phyloP scores from a whole-genome alignment of 495 filamentous ascomycete genomes.

The Neurospora sp. region DNA sequence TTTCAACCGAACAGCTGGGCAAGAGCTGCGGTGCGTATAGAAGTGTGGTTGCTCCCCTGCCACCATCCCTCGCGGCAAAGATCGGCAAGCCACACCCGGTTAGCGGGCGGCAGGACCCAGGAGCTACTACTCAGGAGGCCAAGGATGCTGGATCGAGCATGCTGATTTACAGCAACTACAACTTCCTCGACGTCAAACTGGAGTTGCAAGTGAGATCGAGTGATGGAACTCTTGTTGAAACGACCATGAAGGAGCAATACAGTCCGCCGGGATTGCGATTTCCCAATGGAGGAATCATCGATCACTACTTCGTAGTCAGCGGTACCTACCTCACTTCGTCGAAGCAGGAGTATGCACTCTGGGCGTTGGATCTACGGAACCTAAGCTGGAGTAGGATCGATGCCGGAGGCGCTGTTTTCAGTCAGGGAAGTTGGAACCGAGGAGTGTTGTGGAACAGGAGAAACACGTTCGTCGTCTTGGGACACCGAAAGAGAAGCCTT shows the following conservation, averaged over 20 bases:
- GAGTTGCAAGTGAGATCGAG: conserved; percentile 80
- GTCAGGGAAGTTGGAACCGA: conserved; percentile 93
- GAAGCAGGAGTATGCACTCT: conserved; percentile 96
- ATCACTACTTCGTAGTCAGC: conserved; percentile 91
- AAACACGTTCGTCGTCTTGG: conserved; percentile 90
- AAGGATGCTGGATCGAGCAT: conserved; percentile 66
- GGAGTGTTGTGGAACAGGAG: conserved; percentile 86
- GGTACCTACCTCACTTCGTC: conserved; percentile 95
- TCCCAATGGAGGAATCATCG: conserved; percentile 88
- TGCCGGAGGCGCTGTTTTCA: conserved; percentile 87
- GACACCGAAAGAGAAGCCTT: conserved; percentile 83
- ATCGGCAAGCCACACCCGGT: conserved; percentile 49
- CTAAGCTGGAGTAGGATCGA: conserved; percentile 93
- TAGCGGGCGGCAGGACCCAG: conserved; percentile 20
- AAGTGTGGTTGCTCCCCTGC: conserved; percentile 82
- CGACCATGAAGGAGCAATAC: conserved; percentile 75
- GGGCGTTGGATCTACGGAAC: conserved; percentile 82
- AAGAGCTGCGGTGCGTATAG: conserved; percentile 93
- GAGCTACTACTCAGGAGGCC: conserved; percentile 35
- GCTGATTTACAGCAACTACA: conserved; percentile 98
- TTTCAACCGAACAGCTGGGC: conserved; percentile 70
- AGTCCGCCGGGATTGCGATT: conserved; percentile 89
- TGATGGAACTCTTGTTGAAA: conserved; percentile 79
- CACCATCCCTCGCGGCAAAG: conserved; percentile 50
- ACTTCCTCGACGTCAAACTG: conserved; percentile 92